These are phyloP conservation scores for Senecio squalidus DNA, from an alignment of 140 eudicot genomes.

Conservation along the genomic window DNA sequence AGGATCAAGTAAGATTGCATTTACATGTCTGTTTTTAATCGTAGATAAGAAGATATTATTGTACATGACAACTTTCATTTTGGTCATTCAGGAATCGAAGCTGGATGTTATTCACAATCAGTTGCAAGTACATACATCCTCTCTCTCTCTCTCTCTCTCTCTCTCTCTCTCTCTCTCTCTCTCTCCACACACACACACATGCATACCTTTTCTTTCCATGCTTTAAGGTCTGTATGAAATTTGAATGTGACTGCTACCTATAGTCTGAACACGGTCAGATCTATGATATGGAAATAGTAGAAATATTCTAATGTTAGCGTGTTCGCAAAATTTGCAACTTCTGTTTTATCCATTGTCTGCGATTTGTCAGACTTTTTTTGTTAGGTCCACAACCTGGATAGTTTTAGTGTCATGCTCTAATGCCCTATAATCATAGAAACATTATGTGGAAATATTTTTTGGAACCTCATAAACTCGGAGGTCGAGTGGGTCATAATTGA, in stretches of 20 bases:
- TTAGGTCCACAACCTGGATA: not conserved
- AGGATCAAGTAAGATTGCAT: conserved; percentile 60
- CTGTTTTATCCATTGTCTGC: not conserved
- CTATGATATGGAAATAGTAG: not conserved
- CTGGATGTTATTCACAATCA: conserved; percentile 58
- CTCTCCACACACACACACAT: not conserved
- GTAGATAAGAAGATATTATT: not conserved
- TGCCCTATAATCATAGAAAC: not conserved
- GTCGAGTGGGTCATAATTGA: not conserved
- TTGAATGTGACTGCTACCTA: not conserved
- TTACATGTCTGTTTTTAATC: not conserved
- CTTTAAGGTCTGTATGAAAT: not conserved
- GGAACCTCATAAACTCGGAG: conserved; percentile 3
- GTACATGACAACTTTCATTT: not conserved
- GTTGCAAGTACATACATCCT: conserved; percentile 51
- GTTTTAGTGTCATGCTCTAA: conserved; percentile 6
- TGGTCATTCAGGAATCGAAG: conserved; percentile 57
- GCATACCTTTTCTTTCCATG: not conserved
- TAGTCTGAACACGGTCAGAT: conserved; percentile 6
- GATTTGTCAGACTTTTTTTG: not conserved
- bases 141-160: not conserved
- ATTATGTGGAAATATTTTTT: not conserved
- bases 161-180: no score
- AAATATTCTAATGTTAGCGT: not conserved
- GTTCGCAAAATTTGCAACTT: conserved; percentile 3